phyloP scores from a whole-genome alignment of 2,329 filamentous ascomycete species.

The Pseudogymnoascus sp. region DNA sequence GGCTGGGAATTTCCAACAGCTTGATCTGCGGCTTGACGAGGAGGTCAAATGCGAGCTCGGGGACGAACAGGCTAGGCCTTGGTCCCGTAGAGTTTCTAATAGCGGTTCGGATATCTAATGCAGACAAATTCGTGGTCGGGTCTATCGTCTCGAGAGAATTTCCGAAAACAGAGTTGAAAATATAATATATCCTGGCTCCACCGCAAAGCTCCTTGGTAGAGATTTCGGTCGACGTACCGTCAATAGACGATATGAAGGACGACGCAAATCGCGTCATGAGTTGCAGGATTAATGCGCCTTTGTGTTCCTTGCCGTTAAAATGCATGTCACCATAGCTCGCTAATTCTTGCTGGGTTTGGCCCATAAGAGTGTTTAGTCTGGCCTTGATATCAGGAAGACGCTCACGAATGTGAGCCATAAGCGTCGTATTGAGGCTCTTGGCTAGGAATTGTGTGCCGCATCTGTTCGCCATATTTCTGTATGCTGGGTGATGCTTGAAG shows the following conservation, averaged over 20 bases:
- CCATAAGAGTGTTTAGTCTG: constrained; percentile 94
- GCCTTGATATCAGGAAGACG: constrained; percentile 96
- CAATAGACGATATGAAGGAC: constrained; percentile 96
- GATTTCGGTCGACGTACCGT: constrained; percentile 96
- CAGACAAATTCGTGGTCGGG: constrained; percentile 89
- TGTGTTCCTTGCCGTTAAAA: constrained; percentile 94
- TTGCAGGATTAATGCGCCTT: constrained; percentile 89
- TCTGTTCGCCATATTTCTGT: constrained; percentile 87
- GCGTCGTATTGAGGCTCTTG: constrained; percentile 87
- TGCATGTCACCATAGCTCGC: constrained; percentile 97
- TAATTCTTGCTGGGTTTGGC: constrained; percentile 97
- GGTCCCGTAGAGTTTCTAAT: constrained; percentile 98
- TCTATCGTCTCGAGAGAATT: constrained; percentile 95
- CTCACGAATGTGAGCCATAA: constrained; percentile 95
- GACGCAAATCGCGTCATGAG: constrained; percentile 98
- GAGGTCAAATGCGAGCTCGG: constrained; percentile 94
- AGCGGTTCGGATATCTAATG: constrained; percentile 90
- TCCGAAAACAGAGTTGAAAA: constrained; percentile 98
- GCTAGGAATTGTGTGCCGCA: constrained; percentile 93
- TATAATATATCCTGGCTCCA: constrained; percentile 94
- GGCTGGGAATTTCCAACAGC: constrained; percentile 86
- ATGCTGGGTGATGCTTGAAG: constrained; percentile 94
- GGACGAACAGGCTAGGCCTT: constrained; percentile 90
- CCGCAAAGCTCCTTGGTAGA: constrained; percentile 97
- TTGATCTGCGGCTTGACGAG: constrained; percentile 99